phyloP scores from a whole-genome alignment of 2,329 filamentous ascomycete species.

The Parafenestella ontariensis region DNA sequence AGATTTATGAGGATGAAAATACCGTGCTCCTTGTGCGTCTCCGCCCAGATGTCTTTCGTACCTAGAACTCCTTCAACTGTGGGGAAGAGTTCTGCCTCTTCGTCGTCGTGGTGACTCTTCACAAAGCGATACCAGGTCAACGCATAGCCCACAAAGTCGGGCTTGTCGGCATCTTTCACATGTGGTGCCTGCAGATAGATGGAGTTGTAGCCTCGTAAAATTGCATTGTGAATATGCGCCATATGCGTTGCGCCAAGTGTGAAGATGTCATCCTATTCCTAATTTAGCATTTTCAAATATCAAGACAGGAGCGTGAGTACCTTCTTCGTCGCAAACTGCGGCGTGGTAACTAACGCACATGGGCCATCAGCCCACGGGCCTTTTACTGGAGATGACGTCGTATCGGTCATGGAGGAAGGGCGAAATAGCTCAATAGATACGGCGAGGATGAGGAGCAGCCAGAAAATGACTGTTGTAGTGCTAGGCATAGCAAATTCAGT shows the following conservation, averaged over 20 bases:
- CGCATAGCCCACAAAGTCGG: conserved; percentile 47
- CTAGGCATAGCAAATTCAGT: conserved; percentile 11
- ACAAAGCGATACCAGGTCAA: conserved; percentile 45
- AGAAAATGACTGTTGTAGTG: conserved; percentile 9
- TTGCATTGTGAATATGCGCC: conserved; percentile 51
- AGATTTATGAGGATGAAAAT: neutral
- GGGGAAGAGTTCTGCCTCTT: conserved; percentile 46
- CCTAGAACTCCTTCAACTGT: conserved; percentile 40
- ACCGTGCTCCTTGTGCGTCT: conserved; percentile 46
- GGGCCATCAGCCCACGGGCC: conserved; percentile 44
- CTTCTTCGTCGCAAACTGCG: conserved; percentile 41
- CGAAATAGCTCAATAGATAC: conserved; percentile 9
- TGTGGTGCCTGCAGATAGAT: conserved; percentile 50
- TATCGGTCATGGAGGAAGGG: conserved; percentile 7
- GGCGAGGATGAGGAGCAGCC: conserved; percentile 8
- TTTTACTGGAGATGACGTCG: conserved; percentile 6
- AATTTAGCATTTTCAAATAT: neutral
- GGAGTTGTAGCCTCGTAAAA: conserved; percentile 51
- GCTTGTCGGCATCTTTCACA: conserved; percentile 38
- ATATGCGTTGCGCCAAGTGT: conserved; percentile 46
- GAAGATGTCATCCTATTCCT: conserved; percentile 37
- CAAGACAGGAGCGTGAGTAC: conserved; percentile 4
- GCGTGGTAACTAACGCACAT: conserved; percentile 34
- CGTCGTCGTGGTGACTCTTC: conserved; percentile 47
- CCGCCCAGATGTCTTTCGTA: conserved; percentile 36